These are phyloP conservation scores for Aquilaria yunnanensis DNA, from an alignment of 345 rosid genomes.

Conservation along the genomic window DNA sequence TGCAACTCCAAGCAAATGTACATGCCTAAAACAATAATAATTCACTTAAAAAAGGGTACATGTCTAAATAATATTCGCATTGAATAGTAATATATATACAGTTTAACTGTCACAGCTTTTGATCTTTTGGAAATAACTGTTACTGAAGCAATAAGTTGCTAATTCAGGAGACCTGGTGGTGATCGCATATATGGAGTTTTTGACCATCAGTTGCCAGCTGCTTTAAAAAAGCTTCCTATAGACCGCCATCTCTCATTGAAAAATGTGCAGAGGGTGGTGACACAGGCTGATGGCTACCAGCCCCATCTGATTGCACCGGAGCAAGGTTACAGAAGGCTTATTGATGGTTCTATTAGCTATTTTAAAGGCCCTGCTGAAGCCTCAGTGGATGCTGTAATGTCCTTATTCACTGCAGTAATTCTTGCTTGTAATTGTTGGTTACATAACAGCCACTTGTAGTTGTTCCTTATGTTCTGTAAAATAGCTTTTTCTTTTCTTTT, in stretches of 20 bases:
- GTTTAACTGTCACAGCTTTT: no score
- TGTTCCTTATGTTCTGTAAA: no score
- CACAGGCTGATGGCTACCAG: conserved; percentile 99
- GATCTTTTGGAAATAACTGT: no score
- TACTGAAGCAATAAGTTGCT: conserved; percentile 15
- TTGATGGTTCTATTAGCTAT: conserved; percentile 91
- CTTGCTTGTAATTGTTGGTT: no score
- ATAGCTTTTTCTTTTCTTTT: no score
- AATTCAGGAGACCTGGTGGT: conserved; percentile 92
- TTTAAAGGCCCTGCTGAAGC: conserved; percentile 99
- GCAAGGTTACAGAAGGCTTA: conserved; percentile 98
- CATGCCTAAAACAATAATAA: no score
- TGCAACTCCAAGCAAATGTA: no score
- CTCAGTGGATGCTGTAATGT: conserved; percentile 91
- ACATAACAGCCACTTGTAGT: no score
- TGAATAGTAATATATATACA: no score
- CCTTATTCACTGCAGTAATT: conserved; percentile 11
- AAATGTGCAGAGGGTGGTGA: conserved; percentile 95
- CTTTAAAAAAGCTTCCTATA: conserved; percentile 93
- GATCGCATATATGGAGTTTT: conserved; percentile 96
- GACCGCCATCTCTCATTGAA: conserved; percentile 89
- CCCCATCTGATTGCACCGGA: conserved; percentile 99
- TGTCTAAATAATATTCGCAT: no score
- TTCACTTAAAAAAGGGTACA: no score
- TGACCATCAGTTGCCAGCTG: conserved; percentile 97